These are phyloP conservation scores for Lactarius sanguifluus DNA, from an alignment of 768 basidiomycete genomes.

Conservation along the genomic window DNA sequence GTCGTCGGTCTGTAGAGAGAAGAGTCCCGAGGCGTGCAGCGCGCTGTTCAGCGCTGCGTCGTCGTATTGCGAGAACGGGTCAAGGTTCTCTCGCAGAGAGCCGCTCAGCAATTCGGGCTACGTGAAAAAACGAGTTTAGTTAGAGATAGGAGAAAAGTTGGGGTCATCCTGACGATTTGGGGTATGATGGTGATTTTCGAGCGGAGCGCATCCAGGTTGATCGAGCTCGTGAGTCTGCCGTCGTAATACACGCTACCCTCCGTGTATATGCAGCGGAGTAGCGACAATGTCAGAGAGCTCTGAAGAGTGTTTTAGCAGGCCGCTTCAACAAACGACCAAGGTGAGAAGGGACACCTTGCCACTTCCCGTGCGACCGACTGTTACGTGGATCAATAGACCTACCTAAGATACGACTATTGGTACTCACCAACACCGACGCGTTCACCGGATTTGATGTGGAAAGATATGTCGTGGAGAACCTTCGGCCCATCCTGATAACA, in stretches of 20 bases:
- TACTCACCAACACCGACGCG: conserved; percentile 53
- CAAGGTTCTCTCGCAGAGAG: conserved; percentile 57
- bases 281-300: conserved; percentile 52
- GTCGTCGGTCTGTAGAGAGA: conserved; percentile 40
- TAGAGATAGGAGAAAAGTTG: not conserved
- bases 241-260: conserved; percentile 55
- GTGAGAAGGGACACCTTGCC: conserved; percentile 41
- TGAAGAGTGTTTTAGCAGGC: conserved; percentile 22
- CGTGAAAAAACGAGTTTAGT: not conserved
- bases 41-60: conserved; percentile 53
- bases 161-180: conserved; percentile 43
- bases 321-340: conserved; percentile 18
- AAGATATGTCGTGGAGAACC: conserved; percentile 52
- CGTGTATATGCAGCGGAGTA: conserved; percentile 56
- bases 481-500: conserved; percentile 47
- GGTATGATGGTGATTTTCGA: conserved; percentile 60
- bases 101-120: conserved; percentile 56
- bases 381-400: not conserved
- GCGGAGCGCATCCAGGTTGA: conserved; percentile 56
- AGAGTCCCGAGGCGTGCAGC: conserved; percentile 50
- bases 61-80: conserved; percentile 56
- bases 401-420: not conserved
- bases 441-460: conserved; percentile 55
- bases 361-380: conserved; percentile 60
- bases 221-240: conserved; percentile 42